phyloP scores from a whole-genome alignment of 768 basidiomycete genomes.

The Vararia minispora region DNA sequence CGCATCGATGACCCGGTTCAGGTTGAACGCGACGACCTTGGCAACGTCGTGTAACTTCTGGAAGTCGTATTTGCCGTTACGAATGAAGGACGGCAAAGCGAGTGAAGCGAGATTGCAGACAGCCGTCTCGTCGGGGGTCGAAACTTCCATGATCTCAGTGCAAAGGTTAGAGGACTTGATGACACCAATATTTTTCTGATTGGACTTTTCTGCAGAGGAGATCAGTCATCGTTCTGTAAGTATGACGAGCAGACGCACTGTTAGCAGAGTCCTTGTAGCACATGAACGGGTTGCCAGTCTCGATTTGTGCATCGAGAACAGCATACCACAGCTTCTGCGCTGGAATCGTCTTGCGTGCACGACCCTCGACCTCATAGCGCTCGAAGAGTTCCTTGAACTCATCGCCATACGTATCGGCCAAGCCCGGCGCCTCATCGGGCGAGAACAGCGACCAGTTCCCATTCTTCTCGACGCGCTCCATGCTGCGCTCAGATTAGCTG shows the following conservation, averaged over 20 bases:
- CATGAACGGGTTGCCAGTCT: slow-evolving; percentile 99
- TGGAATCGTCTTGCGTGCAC: slow-evolving; percentile 71
- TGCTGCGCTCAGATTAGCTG: slow-evolving; percentile 35
- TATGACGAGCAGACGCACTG: slow-evolving; percentile 33
- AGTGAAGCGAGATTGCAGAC: slow-evolving; percentile 98
- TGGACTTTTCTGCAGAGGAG: slow-evolving; percentile 67
- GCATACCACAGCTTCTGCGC: slow-evolving; percentile 99
- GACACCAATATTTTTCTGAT: slow-evolving; percentile 95
- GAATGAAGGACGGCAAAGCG: slow-evolving; percentile 87
- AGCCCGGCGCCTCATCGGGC: slow-evolving; percentile 87
- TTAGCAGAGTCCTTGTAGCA: slow-evolving; percentile 96
- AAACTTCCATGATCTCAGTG: slow-evolving; percentile 98
- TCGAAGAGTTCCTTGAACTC: slow-evolving; percentile 84
- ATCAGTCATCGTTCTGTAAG: slow-evolving; percentile 2
- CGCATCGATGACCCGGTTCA: slow-evolving; percentile 88
- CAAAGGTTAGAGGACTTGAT: slow-evolving; percentile 99
- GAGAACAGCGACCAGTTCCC: slow-evolving; percentile 96
- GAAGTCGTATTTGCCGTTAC: slow-evolving; percentile 81
- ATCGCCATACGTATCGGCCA: slow-evolving; percentile 80
- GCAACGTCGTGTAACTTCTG: slow-evolving; percentile 87
- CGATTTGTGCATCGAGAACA: slow-evolving; percentile 91
- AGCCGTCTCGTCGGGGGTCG: slow-evolving; percentile 91
- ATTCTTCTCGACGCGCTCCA: slow-evolving; percentile 91
- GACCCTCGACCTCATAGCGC: slow-evolving; percentile 84
- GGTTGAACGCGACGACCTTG: slow-evolving; percentile 87